phyloP scores from a whole-genome alignment of 208 protist genomes.

The Trypanosoma lewisi region DNA sequence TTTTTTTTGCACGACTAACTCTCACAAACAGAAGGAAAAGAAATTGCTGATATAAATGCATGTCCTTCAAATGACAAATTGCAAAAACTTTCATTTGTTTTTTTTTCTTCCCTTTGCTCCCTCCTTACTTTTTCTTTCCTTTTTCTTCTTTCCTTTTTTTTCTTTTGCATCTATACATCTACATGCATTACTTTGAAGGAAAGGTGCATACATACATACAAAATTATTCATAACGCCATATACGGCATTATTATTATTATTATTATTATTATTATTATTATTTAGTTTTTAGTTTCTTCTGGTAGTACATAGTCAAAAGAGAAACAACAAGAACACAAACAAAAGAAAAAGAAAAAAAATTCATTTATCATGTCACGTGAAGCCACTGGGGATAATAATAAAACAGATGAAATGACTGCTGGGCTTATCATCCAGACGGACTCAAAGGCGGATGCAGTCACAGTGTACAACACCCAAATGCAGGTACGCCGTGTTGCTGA shows the following conservation, averaged over 20 bases:
- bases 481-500: slow-evolving; percentile 20
- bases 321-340: too few relatives aligned
- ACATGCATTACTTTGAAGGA: background rate
- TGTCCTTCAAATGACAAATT: too few relatives aligned
- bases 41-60: too few relatives aligned
- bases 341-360: too few relatives aligned
- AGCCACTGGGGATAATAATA: background rate
- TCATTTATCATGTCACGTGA: background rate
- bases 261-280: background rate
- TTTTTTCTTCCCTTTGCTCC: slow-evolving; percentile 7
- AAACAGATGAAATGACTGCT: background rate
- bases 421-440: slow-evolving; percentile 9
- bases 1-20: too few relatives aligned
- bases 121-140: slow-evolving; percentile 6
- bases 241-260: background rate
- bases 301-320: too few relatives aligned
- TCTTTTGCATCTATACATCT: background rate
- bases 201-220: background rate
- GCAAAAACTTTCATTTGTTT: too few relatives aligned
- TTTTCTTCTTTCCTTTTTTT: background rate
- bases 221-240: background rate
- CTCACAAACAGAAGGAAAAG: too few relatives aligned
- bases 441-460: slow-evolving; percentile 19
- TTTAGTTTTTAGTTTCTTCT: too few relatives aligned
- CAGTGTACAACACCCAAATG: slow-evolving; percentile 12